A percentile compares a stretch with the other conserved stretches of the same genome.
Conservation (phyloP, 129 eudicot genomes). For the Pulicaria dysenterica region DNA sequence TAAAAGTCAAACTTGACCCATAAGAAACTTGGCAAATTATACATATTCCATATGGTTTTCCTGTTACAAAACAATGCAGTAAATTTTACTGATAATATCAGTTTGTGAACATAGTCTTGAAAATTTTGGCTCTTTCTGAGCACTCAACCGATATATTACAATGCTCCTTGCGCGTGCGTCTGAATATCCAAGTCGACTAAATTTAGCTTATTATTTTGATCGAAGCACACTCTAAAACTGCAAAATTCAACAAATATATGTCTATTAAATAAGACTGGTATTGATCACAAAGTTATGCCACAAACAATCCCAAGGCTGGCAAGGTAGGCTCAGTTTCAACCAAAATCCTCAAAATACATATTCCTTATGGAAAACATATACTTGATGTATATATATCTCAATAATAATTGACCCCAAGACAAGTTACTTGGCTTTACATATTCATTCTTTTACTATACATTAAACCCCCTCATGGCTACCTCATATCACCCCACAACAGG, state of each 20-base stretch:
- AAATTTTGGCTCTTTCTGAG: no score
- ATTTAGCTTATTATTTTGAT: background rate
- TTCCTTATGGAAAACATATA: constrained; percentile 33
- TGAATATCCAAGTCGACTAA: background rate
- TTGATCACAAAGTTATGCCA: constrained; percentile 7
- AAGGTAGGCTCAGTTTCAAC: constrained; percentile 15
- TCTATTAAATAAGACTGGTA: background rate
- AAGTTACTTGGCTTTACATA: constrained; percentile 37
- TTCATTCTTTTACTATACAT: constrained; percentile 30
- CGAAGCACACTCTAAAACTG: background rate
- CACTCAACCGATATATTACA: background rate
- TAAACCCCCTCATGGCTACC: background rate
- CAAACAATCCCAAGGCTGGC: constrained; percentile 12
- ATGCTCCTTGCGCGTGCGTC: background rate
- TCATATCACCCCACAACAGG: constrained; percentile 30
- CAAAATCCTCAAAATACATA: constrained; percentile 33
- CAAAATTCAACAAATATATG: background rate
- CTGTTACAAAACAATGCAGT: no score
- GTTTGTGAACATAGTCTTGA: no score
- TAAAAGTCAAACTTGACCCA: no score
- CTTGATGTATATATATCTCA: constrained; percentile 17
- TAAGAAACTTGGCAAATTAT: no score
- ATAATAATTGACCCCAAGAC: constrained; percentile 19
- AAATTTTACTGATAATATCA: no score
- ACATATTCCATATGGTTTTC: no score